These are phyloP conservation scores for Diaporthe longicolla DNA, from an alignment of 2,329 filamentous ascomycete genomes.

Conservation along the genomic window DNA sequence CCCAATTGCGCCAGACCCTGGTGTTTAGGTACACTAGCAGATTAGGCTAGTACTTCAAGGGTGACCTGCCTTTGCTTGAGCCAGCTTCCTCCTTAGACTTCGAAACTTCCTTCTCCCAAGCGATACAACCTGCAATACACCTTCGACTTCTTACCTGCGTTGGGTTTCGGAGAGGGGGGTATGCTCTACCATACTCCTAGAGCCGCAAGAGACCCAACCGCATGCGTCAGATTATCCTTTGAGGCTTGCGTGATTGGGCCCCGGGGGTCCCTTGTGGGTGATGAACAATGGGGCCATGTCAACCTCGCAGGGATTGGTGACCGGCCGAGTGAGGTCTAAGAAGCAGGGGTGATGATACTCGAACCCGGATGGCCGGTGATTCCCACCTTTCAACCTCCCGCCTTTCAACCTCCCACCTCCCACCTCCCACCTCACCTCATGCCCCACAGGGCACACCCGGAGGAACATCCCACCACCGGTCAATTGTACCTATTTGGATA, in stretches of 20 bases:
- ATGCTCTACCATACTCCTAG: neutral
- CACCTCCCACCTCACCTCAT: neutral
- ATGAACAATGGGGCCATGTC: neutral
- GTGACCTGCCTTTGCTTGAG: too few relatives aligned
- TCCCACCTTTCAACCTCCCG: too few relatives aligned
- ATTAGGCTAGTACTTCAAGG: too few relatives aligned
- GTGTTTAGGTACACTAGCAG: too few relatives aligned
- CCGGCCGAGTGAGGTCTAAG: conserved; percentile 20
- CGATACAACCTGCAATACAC: too few relatives aligned
- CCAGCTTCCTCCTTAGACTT: too few relatives aligned
- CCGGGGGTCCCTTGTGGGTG: neutral
- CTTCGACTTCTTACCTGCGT: neutral
- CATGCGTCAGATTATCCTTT: conserved; percentile 22
- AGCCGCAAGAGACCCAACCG: conserved; percentile 22
- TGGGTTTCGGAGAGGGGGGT: neutral
- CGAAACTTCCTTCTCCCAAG: too few relatives aligned
- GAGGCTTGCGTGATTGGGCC: conserved; percentile 21
- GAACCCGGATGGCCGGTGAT: too few relatives aligned
- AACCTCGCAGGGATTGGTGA: neutral
- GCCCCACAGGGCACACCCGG: neutral
- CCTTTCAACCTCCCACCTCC: neutral
- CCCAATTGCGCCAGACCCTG: too few relatives aligned
- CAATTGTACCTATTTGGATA: neutral
- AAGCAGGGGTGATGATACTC: conserved; percentile 14
- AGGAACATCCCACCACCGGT: neutral